Evolutionary conservation across 2,329 filamentous ascomycete species (phyloP).

Genomic region (Trichoderma oligosporum): DNA sequence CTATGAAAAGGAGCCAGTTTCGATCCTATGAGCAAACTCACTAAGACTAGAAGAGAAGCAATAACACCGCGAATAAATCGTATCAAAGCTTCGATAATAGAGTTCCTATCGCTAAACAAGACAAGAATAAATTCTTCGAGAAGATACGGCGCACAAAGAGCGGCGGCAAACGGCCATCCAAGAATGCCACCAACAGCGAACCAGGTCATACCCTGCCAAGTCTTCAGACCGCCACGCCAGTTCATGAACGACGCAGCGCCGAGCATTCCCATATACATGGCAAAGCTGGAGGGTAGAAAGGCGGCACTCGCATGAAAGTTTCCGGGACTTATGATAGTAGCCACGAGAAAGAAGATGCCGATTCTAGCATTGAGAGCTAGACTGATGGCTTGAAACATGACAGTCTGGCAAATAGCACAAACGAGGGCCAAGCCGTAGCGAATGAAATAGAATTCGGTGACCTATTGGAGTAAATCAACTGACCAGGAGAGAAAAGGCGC

Average conservation of each 20-base stretch:
- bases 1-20: not conserved
- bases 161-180: conserved; percentile 92
- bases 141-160: conserved; percentile 75
- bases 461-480: conserved; percentile 31
- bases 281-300: conserved; percentile 89
- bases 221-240: conserved; percentile 75
- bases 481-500: not conserved
- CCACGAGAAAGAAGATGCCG: conserved; percentile 77
- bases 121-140: conserved; percentile 67
- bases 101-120: conserved; percentile 52
- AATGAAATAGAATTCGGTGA: conserved; percentile 82
- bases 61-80: conserved; percentile 65
- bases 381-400: conserved; percentile 74
- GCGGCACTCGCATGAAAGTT: conserved; percentile 89
- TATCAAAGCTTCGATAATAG: conserved; percentile 55
- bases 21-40: conserved; percentile 40
- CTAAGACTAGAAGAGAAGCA: conserved; percentile 64
- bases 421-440: conserved; percentile 68
- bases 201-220: conserved; percentile 81
- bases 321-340: conserved; percentile 74
- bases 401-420: conserved; percentile 78
- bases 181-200: conserved; percentile 81
- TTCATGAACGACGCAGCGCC: conserved; percentile 88
- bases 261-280: conserved; percentile 90
- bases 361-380: conserved; percentile 76